Evolutionary conservation across 1,284 basidiomycete species (phyloP).

Genomic region (Trichosporon ovoides): DNA sequence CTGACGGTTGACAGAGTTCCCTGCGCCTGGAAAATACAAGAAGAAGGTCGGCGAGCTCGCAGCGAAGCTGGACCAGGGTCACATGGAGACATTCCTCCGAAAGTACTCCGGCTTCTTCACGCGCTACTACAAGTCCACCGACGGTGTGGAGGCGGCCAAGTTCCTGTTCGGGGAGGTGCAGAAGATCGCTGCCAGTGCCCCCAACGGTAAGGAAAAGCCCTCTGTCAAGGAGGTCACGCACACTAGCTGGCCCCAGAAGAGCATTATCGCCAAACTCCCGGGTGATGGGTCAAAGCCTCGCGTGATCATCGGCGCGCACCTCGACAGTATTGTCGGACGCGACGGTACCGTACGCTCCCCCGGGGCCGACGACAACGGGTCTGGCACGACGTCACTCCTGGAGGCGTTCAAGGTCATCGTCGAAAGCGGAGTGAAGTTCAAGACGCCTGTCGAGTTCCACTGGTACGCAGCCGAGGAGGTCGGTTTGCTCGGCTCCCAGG

Average conservation of each 20-base stretch:
- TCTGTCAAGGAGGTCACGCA: neutral
- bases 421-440: constrained; percentile 68
- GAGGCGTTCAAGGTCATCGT: constrained; percentile 82
- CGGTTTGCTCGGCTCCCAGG: constrained; percentile 88
- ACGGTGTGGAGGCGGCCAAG: neutral
- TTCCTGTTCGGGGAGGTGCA: neutral
- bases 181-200: neutral
- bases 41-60: neutral
- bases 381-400: constrained; percentile 85
- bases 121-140: neutral
- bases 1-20: neutral
- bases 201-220: neutral
- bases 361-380: constrained; percentile 75
- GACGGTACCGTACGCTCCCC: constrained; percentile 62
- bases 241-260: neutral
- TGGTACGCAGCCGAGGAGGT: constrained; percentile 95
- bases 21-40: neutral
- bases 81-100: no score
- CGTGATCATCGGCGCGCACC: constrained; percentile 5
- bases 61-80: neutral
- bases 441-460: constrained; percentile 80
- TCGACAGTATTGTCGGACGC: neutral
- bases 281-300: neutral
- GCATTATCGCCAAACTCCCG: neutral
- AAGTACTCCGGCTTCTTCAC: neutral